Conservation (phyloP, 179 eudicot species). For the Vitellaria paradoxa region DNA sequence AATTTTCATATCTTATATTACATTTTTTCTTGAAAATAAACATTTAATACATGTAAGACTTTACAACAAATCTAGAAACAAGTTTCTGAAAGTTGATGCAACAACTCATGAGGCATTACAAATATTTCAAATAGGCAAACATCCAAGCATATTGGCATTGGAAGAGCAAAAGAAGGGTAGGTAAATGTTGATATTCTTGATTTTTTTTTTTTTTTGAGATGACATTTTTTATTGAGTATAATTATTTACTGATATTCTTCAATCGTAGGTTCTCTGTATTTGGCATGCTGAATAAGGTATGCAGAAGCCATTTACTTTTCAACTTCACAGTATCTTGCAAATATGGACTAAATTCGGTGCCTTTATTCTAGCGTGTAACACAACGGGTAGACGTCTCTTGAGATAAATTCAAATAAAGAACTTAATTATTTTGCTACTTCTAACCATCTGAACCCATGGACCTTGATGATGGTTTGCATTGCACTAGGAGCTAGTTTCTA, state of each 20-base stretch:
- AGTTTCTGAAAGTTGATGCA: slow-evolving; percentile 91
- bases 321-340: slow-evolving; percentile 2
- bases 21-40: background rate
- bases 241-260: slow-evolving; percentile 9
- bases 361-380: slow-evolving; percentile 75
- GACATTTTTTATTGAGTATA: background rate
- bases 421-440: slow-evolving; percentile 13
- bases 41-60: slow-evolving; percentile 12
- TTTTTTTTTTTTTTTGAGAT: background rate
- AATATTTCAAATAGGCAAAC: slow-evolving; percentile 93
- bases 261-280: slow-evolving; percentile 83
- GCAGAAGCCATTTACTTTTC: slow-evolving; percentile 6
- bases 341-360: slow-evolving; percentile 16
- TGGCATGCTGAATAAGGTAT: slow-evolving; percentile 98
- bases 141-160: slow-evolving; percentile 99
- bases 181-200: slow-evolving; percentile 18
- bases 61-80: slow-evolving; percentile 54
- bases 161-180: slow-evolving; percentile 98
- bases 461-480: slow-evolving; percentile 22
- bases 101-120: slow-evolving; percentile 91
- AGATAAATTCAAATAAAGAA: slow-evolving; percentile 44
- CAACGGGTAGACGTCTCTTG: slow-evolving; percentile 88
- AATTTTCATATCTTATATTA: no score
- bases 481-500: slow-evolving; percentile 87
- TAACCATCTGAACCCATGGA: slow-evolving; percentile 4